Base-by-base conservation (phyloP, 768 basidiomycete genomes). In the Xerocomellus intermedius region DNA sequence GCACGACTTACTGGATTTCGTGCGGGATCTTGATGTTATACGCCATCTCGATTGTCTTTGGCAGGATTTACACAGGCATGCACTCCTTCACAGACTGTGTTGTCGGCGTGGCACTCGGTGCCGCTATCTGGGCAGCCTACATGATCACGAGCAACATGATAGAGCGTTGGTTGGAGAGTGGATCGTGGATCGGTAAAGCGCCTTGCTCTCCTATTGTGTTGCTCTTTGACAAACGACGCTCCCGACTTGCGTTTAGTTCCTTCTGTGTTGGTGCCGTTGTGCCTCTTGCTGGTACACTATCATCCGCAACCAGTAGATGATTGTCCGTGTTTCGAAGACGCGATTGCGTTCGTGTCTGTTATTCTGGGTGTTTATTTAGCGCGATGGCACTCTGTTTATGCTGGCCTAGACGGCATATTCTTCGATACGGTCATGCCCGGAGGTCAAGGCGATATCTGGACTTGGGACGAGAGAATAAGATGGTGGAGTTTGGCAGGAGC, bases 321-420 rank as follows among this genome's bases (percentile, higher is more conserved):
- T 64, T 98, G 96, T 61, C 96, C 96, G 2, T 98, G 96, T 72
- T 99, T 97, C 71, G 96, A 97, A 67, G 96, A 98, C 65, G 92
- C 95, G 4, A 95, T 98, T 48, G 94, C 96, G 0, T 88, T 94
- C 59, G 74, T 89, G n/a, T 86, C 90, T 24, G 94, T 94, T 39
- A 78, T 91, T 17, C 75, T 89, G 35, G 96, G 96, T n/a, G 75
- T 78, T 19, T 73, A 82, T 22, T 67, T 94, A 0, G 84, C 83
- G 0, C 77, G 81, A 42, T 97, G 94, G 94, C 72, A 74, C 45
- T 76, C 70, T 4, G 62, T 68, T 12, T 78, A 76, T 37, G 69
- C 71, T 39, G 79, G 76, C n/a, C 65, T 77, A 14, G 75, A 73
- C 52, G 65, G 66, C 45, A 55, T 19, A 36, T 71, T 71, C 46